Conservation (phyloP, 129 eudicot species). For the Flaveria robusta region DNA sequence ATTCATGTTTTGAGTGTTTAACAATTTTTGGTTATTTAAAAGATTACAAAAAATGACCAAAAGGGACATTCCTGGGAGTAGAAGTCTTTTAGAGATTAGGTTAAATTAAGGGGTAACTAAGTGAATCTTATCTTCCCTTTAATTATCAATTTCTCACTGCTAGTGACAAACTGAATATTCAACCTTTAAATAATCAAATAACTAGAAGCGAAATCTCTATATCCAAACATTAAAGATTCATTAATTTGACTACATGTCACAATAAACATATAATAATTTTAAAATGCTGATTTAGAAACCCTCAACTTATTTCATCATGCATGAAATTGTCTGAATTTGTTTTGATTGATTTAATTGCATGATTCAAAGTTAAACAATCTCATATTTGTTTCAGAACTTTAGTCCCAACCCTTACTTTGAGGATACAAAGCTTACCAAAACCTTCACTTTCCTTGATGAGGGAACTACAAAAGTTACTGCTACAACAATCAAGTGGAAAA, state of each 20-base stretch:
- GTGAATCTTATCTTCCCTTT: not conserved
- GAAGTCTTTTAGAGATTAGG: not conserved
- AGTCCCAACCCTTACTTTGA: conserved; percentile 74
- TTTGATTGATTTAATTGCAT: not conserved
- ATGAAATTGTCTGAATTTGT: not conserved
- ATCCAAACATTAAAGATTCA: not conserved
- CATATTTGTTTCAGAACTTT: conserved; percentile 53
- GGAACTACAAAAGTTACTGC: conserved; percentile 71
- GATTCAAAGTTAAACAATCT: not conserved
- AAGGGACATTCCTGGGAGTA: not conserved
- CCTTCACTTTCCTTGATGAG: conserved; percentile 72
- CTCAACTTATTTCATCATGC: not conserved
- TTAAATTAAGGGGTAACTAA: not conserved
- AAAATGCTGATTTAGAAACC: not conserved
- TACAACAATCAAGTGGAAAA: conserved; percentile 83
- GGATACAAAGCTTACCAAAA: conserved; percentile 73
- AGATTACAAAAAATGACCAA: not conserved
- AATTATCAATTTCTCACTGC: not conserved
- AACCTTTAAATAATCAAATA: not conserved
- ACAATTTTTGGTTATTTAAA: not conserved
- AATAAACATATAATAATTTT: not conserved
- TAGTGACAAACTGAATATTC: not conserved
- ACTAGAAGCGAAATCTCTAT: not conserved
- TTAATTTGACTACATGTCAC: not conserved
- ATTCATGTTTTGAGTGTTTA: not conserved